A percentile compares a stretch with the other conserved stretches of the same genome.
phyloP scores from a whole-genome alignment of 805 yeast species.

The Starmerella riodocensis region DNA sequence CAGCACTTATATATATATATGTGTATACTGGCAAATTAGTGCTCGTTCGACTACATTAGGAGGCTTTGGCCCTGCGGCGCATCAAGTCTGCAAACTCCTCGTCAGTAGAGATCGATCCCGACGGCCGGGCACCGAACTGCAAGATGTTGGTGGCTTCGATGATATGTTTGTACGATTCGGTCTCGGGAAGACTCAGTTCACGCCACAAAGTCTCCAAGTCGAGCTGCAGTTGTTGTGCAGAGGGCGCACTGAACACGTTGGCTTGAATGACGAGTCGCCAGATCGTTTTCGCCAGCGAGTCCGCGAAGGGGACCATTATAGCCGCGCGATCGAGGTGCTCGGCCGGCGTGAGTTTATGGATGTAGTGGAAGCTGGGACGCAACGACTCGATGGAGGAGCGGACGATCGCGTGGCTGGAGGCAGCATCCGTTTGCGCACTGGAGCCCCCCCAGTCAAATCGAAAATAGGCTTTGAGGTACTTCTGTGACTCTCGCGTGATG shows the following conservation, averaged over 20 bases:
- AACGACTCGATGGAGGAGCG: conserved; percentile 4
- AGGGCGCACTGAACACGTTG: conserved; percentile 28
- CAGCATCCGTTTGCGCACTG: conserved; percentile 21
- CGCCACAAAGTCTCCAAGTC: conserved; percentile 29
- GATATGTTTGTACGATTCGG: background rate
- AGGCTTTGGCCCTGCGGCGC: background rate
- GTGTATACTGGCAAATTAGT: too few relatives aligned
- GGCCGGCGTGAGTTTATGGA: conserved; percentile 23
- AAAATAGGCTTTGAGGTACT: conserved; percentile 6
- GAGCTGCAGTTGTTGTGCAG: conserved; percentile 28
- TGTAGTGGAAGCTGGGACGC: conserved; percentile 19
- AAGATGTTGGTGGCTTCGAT: conserved; percentile 8
- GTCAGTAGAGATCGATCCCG: background rate
- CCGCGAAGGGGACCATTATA: conserved; percentile 23
- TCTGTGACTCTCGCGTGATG: conserved; percentile 10
- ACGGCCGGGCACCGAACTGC: background rate
- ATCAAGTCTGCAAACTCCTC: background rate
- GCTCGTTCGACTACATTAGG: too few relatives aligned
- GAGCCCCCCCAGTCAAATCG: conserved; percentile 10
- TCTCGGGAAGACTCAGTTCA: conserved; percentile 4
- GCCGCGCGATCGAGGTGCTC: conserved; percentile 26
- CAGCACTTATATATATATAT: too few relatives aligned
- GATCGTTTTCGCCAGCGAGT: conserved; percentile 28
- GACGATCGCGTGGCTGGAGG: conserved; percentile 3
- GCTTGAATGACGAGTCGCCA: conserved; percentile 31